phyloP scores from a whole-genome alignment of 179 eudicot genomes.

The Patellifolia procumbens region DNA sequence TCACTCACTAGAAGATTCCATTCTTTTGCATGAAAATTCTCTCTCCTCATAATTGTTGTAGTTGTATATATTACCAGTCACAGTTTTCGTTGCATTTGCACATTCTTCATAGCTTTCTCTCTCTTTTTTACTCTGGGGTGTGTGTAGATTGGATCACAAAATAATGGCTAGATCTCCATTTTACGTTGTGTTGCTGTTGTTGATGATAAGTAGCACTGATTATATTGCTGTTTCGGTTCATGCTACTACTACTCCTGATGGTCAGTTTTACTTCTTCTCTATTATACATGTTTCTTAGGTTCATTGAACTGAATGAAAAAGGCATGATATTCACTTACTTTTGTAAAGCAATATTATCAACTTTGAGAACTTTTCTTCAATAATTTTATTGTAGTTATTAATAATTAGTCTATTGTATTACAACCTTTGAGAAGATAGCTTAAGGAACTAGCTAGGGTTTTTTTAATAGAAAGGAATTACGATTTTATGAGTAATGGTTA shows the following conservation, averaged over 20 bases:
- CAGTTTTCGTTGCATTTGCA: slow-evolving; percentile 5
- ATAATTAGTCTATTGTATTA: too few species aligned
- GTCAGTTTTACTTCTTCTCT: slow-evolving; percentile 1
- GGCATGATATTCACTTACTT: too few species aligned
- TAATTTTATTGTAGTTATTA: too few species aligned
- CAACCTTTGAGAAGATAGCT: too few species aligned
- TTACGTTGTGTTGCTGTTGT: not conserved
- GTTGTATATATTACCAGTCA: not conserved
- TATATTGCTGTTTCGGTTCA: slow-evolving; percentile 18
- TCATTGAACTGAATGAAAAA: too few species aligned
- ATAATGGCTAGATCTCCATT: slow-evolving; percentile 19
- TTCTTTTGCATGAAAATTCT: not conserved
- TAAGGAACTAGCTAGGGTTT: too few species aligned
- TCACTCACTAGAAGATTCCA: slow-evolving; percentile 12
- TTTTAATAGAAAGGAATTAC: too few species aligned
- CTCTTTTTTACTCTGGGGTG: not conserved
- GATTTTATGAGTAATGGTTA: too few species aligned
- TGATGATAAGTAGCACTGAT: slow-evolving; percentile 16
- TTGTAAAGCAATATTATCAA: too few species aligned
- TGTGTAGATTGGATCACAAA: not conserved
- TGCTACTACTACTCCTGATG: slow-evolving; percentile 20
- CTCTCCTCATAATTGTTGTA: not conserved
- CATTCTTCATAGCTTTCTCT: not conserved
- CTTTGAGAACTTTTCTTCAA: too few species aligned
- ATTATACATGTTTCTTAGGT: not conserved